phyloP scores from a whole-genome alignment of 2,329 filamentous ascomycete genomes.

The Leptosphaerulina australis region DNA sequence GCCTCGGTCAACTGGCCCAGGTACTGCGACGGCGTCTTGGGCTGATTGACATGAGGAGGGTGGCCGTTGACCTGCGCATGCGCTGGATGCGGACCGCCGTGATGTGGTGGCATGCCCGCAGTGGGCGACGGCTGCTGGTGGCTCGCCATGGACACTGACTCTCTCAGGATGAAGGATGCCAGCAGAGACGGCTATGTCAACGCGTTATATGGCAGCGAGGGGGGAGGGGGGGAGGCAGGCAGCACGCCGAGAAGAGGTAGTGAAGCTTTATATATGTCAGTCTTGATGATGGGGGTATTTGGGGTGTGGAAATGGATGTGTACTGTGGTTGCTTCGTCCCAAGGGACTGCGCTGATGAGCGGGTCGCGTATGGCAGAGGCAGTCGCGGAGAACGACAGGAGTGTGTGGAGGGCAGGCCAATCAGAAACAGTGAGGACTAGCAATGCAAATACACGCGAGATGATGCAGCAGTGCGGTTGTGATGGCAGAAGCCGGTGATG shows the following conservation, averaged over 20 bases:
- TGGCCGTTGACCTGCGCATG: constrained; percentile 63
- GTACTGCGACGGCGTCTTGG: constrained; percentile 72
- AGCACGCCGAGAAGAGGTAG: neutral
- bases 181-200: constrained; percentile 6
- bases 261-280: neutral
- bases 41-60: constrained; percentile 63
- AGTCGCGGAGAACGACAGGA: constrained; percentile 35
- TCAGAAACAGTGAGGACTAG: constrained; percentile 3
- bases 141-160: constrained; percentile 62
- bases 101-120: constrained; percentile 71
- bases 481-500: constrained; percentile 21
- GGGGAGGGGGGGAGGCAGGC: constrained; percentile 14
- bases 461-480: constrained; percentile 16
- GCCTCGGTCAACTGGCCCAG: constrained; percentile 80
- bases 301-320: constrained; percentile 11
- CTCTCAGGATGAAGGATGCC: constrained; percentile 5
- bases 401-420: constrained; percentile 27
- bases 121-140: constrained; percentile 83
- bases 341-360: constrained; percentile 18
- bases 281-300: neutral
- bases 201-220: constrained; percentile 18
- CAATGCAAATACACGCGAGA: constrained; percentile 11
- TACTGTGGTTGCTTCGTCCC: constrained; percentile 24
- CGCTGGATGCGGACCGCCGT: constrained; percentile 69
- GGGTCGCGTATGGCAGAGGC: constrained; percentile 33